phyloP scores from a whole-genome alignment of 768 basidiomycete genomes.

The Tremella yokohamensis region DNA sequence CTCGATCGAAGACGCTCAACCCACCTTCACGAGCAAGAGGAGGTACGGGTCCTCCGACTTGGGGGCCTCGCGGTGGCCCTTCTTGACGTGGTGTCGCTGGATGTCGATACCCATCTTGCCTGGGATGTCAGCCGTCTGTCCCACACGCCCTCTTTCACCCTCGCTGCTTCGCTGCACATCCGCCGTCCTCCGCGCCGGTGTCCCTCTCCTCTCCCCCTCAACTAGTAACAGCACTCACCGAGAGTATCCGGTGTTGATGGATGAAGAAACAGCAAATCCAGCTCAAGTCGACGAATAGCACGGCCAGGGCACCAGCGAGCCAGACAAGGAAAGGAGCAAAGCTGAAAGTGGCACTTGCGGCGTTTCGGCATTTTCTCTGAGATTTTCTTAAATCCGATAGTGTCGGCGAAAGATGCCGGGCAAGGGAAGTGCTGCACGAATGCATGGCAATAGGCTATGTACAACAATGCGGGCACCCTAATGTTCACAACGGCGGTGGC shows the following conservation, averaged over 20 bases:
- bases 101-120: slow-evolving; percentile 81
- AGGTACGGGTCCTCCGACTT: slow-evolving; percentile 99
- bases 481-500: too few relatives aligned
- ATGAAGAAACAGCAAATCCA: background rate
- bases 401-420: too few relatives aligned
- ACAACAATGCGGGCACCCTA: too few relatives aligned
- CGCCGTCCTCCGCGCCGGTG: background rate
- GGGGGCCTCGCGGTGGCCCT: slow-evolving; percentile 87
- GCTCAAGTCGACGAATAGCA: too few relatives aligned
- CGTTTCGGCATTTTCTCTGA: background rate
- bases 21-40: slow-evolving; percentile 93
- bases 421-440: too few relatives aligned
- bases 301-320: background rate
- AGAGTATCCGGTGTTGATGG: slow-evolving; percentile 2
- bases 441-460: too few relatives aligned
- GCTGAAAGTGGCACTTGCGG: slow-evolving; percentile 1
- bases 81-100: slow-evolving; percentile 96
- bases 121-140: slow-evolving; percentile 1
- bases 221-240: background rate
- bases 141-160: background rate
- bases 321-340: background rate
- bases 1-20: slow-evolving; percentile 20
- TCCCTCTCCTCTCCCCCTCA: background rate
- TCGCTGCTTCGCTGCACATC: background rate
- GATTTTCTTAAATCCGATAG: too few relatives aligned